Evolutionary conservation across 768 basidiomycete species (phyloP).

Genomic region (Pholiota conissans): DNA sequence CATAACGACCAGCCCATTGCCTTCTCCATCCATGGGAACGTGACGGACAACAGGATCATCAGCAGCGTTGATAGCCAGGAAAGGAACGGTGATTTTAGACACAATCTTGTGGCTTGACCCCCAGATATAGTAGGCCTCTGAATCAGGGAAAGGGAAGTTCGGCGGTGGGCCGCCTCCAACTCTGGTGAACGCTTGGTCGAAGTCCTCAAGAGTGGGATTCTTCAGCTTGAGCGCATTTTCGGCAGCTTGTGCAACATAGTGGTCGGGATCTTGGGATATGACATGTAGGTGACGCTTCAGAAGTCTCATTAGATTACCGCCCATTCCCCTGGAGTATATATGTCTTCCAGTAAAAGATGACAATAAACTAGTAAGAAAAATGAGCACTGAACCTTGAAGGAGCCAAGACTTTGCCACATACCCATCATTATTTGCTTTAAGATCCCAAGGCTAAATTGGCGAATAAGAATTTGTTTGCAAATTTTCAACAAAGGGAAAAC

Average conservation of each 20-base stretch:
- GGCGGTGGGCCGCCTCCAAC: slow-evolving; percentile 67
- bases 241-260: slow-evolving; percentile 47
- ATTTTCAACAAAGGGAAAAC: slow-evolving; percentile 26
- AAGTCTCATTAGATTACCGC: slow-evolving; percentile 62
- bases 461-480: slow-evolving; percentile 18
- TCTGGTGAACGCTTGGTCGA: slow-evolving; percentile 65
- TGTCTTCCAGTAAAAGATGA: slow-evolving; percentile 50
- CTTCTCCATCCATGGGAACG: slow-evolving; percentile 54
- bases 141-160: slow-evolving; percentile 43
- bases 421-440: slow-evolving; percentile 10
- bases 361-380: not conserved
- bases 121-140: slow-evolving; percentile 47
- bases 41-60: slow-evolving; percentile 76
- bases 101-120: slow-evolving; percentile 62
- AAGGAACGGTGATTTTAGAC: slow-evolving; percentile 63
- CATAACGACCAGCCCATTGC: slow-evolving; percentile 55
- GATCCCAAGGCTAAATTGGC: slow-evolving; percentile 9
- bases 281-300: slow-evolving; percentile 49
- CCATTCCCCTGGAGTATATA: slow-evolving; percentile 80
- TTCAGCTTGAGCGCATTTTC: slow-evolving; percentile 43
- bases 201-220: slow-evolving; percentile 53
- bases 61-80: slow-evolving; percentile 69
- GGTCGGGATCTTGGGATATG: slow-evolving; percentile 50
- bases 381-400: not conserved
- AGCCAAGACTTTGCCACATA: not conserved